Conservation (phyloP, 2,329 filamentous ascomycete species). For the Furcasterigmium sp. region DNA sequence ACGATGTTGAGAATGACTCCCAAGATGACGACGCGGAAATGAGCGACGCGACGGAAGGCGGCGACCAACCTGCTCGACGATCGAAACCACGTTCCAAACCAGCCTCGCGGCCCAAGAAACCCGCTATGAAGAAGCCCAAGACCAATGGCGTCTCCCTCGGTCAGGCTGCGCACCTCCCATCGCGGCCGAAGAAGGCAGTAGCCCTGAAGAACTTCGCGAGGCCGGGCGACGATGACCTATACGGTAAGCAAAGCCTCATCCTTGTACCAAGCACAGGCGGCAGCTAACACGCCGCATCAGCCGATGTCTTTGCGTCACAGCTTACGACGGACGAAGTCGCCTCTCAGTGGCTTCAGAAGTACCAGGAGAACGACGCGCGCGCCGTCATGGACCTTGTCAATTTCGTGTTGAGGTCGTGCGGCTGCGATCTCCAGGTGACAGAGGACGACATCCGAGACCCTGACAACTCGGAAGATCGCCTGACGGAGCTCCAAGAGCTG, state of each 20-base stretch:
- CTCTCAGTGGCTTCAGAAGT: conserved; percentile 54
- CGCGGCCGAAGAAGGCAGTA: conserved; percentile 50
- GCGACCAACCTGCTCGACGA: conserved; percentile 23
- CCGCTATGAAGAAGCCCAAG: conserved; percentile 45
- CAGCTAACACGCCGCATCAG: conserved; percentile 31
- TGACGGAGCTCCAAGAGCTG: conserved; percentile 81
- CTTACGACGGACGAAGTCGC: conserved; percentile 41
- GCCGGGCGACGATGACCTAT: conserved; percentile 41
- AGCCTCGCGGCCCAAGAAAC: conserved; percentile 7
- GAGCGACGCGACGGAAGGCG: conserved; percentile 40
- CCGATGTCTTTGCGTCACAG: conserved; percentile 52
- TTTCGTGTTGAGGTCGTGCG: conserved; percentile 65
- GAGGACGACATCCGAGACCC: conserved; percentile 83
- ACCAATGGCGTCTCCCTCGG: conserved; percentile 43
- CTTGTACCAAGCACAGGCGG: too few species aligned
- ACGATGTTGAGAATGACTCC: conserved; percentile 35
- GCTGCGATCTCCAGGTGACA: conserved; percentile 74
- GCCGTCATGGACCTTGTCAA: conserved; percentile 61
- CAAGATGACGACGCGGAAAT: conserved; percentile 39
- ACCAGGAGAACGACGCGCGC: conserved; percentile 45
- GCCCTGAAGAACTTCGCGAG: conserved; percentile 46
- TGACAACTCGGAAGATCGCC: conserved; percentile 73
- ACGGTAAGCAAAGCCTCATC: conserved; percentile 49
- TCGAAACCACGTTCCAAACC: conserved; percentile 1
- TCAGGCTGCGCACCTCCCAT: conserved; percentile 40